Evolutionary conservation across 768 basidiomycete species (phyloP).

Genomic region (Zangia roseola): DNA sequence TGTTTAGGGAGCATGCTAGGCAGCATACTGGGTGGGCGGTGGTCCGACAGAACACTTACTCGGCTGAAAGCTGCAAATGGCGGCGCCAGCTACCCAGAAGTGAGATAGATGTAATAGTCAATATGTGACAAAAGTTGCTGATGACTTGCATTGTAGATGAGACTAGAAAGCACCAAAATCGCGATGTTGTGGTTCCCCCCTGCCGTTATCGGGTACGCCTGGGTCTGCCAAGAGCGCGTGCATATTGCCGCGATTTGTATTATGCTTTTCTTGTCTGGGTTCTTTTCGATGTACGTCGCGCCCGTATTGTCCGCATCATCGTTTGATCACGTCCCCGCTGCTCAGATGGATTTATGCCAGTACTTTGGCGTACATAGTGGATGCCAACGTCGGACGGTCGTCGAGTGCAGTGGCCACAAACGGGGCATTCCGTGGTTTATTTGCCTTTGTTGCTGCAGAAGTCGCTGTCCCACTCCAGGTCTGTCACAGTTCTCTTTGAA

Average conservation of each 20-base stretch:
- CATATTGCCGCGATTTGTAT: constrained; percentile 71
- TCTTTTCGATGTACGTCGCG: constrained; percentile 63
- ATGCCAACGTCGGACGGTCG: constrained; percentile 80
- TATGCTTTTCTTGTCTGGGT: constrained; percentile 72
- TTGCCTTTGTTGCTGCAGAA: constrained; percentile 70
- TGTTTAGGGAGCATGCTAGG: constrained; percentile 47
- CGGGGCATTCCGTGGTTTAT: constrained; percentile 67
- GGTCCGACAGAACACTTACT: constrained; percentile 51
- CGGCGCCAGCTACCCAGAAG: constrained; percentile 63
- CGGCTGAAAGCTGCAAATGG: constrained; percentile 48
- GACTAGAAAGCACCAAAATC: constrained; percentile 61
- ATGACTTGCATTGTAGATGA: constrained; percentile 50
- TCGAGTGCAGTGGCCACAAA: constrained; percentile 78
- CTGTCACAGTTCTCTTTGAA: neutral
- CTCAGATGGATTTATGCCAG: constrained; percentile 61
- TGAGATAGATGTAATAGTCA: constrained; percentile 25
- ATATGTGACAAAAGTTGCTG: neutral
- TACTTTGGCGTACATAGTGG: constrained; percentile 83
- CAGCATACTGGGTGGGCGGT: constrained; percentile 59
- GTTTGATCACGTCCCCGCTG: neutral
- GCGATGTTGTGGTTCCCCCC: constrained; percentile 56
- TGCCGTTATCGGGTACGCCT: constrained; percentile 68
- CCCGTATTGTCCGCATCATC: neutral
- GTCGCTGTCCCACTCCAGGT: constrained; percentile 72
- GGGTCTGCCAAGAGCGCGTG: constrained; percentile 65